phyloP scores from a whole-genome alignment of 371 early-diverging fungal genomes.

The Zopfochytrium polystomum region DNA sequence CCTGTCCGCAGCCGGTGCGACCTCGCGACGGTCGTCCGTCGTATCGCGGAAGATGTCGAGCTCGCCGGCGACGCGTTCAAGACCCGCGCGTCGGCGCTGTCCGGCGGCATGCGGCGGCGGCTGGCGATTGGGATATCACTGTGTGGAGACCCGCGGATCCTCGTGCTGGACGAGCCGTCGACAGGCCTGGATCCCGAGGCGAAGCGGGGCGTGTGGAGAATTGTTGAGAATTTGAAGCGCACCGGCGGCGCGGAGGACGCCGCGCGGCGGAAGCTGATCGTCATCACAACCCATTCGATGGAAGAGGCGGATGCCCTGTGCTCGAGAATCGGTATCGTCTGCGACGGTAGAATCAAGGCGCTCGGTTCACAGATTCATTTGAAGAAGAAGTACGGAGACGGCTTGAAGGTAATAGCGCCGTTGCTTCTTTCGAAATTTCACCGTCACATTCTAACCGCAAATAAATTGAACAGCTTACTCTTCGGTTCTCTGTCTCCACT shows the following conservation, averaged over 20 bases:
- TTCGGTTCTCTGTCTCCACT: no score
- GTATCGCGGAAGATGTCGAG: conserved; percentile 33
- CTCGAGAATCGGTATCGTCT: conserved; percentile 35
- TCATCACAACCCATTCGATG: conserved; percentile 42
- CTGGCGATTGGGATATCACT: conserved; percentile 47
- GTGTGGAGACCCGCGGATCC: conserved; percentile 33
- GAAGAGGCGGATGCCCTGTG: conserved; percentile 44
- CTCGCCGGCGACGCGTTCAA: conserved; percentile 31
- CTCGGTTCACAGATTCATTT: conserved; percentile 30
- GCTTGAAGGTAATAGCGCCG: conserved; percentile 29
- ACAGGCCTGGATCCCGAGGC: conserved; percentile 56
- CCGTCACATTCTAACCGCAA: no score
- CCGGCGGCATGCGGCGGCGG: conserved; percentile 45
- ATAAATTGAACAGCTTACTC: no score
- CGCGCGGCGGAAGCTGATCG: conserved; percentile 22
- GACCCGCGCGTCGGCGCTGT: conserved; percentile 21
- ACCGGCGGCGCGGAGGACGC: no score
- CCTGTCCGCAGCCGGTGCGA: no score
- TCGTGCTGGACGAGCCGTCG: conserved; percentile 49
- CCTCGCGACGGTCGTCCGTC: conserved; percentile 24
- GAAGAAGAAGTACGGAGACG: conserved; percentile 33
- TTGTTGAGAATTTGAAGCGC: conserved; percentile 28
- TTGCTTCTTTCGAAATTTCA: no score
- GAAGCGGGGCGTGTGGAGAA: conserved; percentile 35
- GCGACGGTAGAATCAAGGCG: conserved; percentile 27